phyloP scores from a whole-genome alignment of 768 basidiomycete genomes.

The Leccinellum rugosiceps region DNA sequence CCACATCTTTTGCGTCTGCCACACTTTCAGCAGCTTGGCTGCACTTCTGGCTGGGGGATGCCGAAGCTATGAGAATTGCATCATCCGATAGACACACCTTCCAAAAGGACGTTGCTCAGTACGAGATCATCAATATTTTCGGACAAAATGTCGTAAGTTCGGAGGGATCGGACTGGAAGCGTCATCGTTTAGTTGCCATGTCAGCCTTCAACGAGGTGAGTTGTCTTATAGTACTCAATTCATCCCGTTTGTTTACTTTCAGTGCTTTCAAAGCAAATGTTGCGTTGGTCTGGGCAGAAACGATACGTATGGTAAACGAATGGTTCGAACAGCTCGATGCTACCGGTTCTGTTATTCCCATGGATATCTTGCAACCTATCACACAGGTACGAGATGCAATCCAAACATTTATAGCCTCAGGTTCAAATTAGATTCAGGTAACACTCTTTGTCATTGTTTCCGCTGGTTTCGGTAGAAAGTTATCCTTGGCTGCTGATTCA shows the following conservation, averaged over 20 bases:
- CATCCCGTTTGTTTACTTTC: not conserved
- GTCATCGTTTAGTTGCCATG: constrained; percentile 43
- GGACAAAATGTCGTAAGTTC: constrained; percentile 42
- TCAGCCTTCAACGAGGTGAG: constrained; percentile 50
- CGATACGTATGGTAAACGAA: constrained; percentile 37
- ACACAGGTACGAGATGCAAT: constrained; percentile 8
- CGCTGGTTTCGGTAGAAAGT: constrained; percentile 40
- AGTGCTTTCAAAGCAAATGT: constrained; percentile 36
- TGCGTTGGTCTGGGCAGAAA: constrained; percentile 47
- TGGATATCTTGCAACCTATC: constrained; percentile 13
- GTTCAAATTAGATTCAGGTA: constrained; percentile 15
- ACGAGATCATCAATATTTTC: constrained; percentile 43
- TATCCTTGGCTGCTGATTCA: constrained; percentile 33
- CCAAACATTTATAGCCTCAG: not conserved
- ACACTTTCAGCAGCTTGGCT: constrained; percentile 29
- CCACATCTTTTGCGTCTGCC: constrained; percentile 38
- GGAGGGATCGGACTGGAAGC: constrained; percentile 46
- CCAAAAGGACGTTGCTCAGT: constrained; percentile 32
- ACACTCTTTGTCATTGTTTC: constrained; percentile 40
- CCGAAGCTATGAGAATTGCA: constrained; percentile 39
- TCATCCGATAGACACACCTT: constrained; percentile 34
- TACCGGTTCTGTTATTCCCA: constrained; percentile 17
- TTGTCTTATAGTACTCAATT: not conserved
- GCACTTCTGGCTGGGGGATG: constrained; percentile 42
- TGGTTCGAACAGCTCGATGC: constrained; percentile 41